phyloP scores from a whole-genome alignment of 805 yeast species.

The Phaffomyces thermotolerans region DNA sequence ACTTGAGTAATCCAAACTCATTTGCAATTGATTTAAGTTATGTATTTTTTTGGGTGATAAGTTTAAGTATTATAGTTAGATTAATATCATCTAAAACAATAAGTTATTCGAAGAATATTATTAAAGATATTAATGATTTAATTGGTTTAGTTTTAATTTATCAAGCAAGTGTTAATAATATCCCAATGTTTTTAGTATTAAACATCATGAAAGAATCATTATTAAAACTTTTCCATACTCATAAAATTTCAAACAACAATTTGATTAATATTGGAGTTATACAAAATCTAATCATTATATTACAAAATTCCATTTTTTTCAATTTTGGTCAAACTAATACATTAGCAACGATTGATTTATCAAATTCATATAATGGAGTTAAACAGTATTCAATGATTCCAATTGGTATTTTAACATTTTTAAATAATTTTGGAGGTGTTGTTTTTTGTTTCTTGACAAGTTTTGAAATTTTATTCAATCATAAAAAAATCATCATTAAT shows the following conservation, averaged over 20 bases:
- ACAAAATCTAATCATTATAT: conserved; percentile 29
- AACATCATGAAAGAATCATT: conserved; percentile 14
- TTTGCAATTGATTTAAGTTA: conserved; percentile 1
- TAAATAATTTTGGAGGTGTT: conserved; percentile 82
- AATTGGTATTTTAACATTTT: conserved; percentile 73
- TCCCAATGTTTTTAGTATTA: conserved; percentile 42
- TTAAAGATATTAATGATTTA: conserved; percentile 32
- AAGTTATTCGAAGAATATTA: conserved; percentile 13
- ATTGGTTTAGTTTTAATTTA: conserved; percentile 38
- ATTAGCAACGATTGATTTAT: conserved; percentile 80
- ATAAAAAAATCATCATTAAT: conserved; percentile 4
- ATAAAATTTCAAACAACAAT: not conserved
- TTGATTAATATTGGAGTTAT: conserved; percentile 1
- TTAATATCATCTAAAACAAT: conserved; percentile 10
- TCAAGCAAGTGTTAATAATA: conserved; percentile 41
- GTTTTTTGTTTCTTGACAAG: conserved; percentile 45
- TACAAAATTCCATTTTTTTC: conserved; percentile 77
- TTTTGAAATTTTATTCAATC: conserved; percentile 24
- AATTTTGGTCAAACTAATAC: conserved; percentile 89
- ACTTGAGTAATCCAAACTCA: not conserved
- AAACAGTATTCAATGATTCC: conserved; percentile 55
- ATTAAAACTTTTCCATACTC: not conserved
- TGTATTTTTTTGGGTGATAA: conserved; percentile 28
- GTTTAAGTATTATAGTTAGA: conserved; percentile 28
- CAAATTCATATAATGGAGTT: conserved; percentile 90